phyloP scores from a whole-genome alignment of 2,329 filamentous ascomycete species.

The Trichoderma arundinaceum region DNA sequence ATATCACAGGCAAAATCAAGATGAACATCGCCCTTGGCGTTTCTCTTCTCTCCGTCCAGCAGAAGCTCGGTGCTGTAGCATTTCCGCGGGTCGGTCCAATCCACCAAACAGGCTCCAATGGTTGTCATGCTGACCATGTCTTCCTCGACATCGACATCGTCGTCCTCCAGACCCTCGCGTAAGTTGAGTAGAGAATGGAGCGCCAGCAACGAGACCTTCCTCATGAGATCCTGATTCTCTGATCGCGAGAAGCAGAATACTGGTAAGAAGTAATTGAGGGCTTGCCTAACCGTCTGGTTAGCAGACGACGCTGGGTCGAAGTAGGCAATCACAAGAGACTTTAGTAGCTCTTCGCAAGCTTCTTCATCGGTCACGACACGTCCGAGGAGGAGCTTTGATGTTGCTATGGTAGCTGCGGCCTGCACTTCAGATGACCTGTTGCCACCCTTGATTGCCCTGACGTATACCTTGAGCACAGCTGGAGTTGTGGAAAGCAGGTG shows the following conservation, averaged over 20 bases:
- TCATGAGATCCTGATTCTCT: conserved; percentile 85
- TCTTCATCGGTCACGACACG: conserved; percentile 74
- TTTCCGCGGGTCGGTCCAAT: conserved; percentile 95
- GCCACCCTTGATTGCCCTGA: conserved; percentile 77
- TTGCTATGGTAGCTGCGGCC: conserved; percentile 77
- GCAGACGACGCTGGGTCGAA: conserved; percentile 82
- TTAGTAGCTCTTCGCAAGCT: conserved; percentile 75
- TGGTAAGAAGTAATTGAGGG: conserved; percentile 90
- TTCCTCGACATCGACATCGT: conserved; percentile 74
- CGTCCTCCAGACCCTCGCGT: conserved; percentile 74
- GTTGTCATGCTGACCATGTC: conserved; percentile 79
- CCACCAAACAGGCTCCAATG: conserved; percentile 82
- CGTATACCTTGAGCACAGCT: conserved; percentile 81
- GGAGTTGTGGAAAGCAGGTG: conserved; percentile 73
- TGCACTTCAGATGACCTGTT: conserved; percentile 75
- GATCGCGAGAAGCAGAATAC: conserved; percentile 88
- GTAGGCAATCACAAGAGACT: conserved; percentile 82
- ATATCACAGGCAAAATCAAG: conserved; percentile 78
- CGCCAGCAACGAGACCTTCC: conserved; percentile 72
- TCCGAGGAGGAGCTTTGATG: conserved; percentile 85
- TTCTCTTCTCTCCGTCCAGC: conserved; percentile 64
- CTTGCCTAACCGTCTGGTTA: conserved; percentile 84
- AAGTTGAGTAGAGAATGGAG: conserved; percentile 76
- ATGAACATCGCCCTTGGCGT: conserved; percentile 78
- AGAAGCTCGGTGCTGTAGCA: conserved; percentile 60